Base-by-base conservation (phyloP, 1,284 basidiomycete species). In the Tilletia walkeri region DNA sequence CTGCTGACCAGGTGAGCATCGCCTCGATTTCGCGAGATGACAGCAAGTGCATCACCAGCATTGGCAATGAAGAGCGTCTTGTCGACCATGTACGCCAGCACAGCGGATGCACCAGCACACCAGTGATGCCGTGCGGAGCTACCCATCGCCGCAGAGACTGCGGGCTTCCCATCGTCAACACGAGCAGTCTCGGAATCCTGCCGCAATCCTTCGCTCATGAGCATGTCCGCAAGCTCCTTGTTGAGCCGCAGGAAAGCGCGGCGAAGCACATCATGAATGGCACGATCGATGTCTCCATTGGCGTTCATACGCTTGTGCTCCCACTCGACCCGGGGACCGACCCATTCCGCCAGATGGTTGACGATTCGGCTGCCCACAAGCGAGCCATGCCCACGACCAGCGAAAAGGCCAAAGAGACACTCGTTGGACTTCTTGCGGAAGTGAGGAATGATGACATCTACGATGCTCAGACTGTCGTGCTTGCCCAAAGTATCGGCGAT, bases 361-460 rank as follows among this genome's bases (percentile, higher is more conserved):
- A 91, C 88, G 67, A 89, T 89, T 75, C 87, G 88, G 49, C 87
- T 87, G n/a, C 86, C 86, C 4, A 81, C 80, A 61, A 78, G 78
- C 18, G 75, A 74, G 14, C 79, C 80, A 2, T 90, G 89, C 41
- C 90, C 88, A 67, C 76, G 72, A 2, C 83, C 84, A 70, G 85
- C 95, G 84, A 99, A 98, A 88, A 99, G 93, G 20, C 94, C 96
- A 80, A 99, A 95, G 36, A 99, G 86, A n/a, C 92, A 93, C 84
- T 96, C 92, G 78, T 90, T 88, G 61, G 89, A 87, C 69, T 87
- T 86, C 47, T 89, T 90, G 9, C 92, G 89, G 85, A 95, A 97
- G 75, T 92, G 88, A 24, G 92, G 91, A n/a, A 94, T 89, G 5
- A 95, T 95, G 30, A 98, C 87, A 84, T 99, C 95, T 76, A 96